phyloP scores from a whole-genome alignment of 768 basidiomycete species.

The Mycena epipterygia region DNA sequence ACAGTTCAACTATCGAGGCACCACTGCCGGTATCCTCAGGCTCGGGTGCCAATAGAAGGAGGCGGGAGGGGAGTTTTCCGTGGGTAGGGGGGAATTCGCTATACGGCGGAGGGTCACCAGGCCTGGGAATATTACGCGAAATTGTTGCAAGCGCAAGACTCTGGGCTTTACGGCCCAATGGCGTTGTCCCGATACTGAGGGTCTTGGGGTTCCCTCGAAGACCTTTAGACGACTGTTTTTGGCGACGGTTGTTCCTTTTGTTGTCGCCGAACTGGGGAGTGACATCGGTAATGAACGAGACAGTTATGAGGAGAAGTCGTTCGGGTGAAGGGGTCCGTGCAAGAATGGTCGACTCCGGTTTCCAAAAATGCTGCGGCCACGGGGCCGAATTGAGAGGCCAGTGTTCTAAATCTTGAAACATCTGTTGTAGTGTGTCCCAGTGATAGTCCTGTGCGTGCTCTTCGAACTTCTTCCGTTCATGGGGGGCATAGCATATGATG shows the following conservation, averaged over 20 bases:
- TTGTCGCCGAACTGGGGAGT: background rate
- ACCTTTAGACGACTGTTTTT: background rate
- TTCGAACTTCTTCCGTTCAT: conserved; percentile 14
- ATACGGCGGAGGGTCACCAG: background rate
- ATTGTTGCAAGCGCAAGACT: background rate
- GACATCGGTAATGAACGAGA: background rate
- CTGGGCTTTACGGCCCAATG: background rate
- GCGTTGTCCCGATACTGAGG: background rate
- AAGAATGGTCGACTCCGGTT: conserved; percentile 1
- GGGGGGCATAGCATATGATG: background rate
- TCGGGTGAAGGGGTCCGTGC: conserved; percentile 5
- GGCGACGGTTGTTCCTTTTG: background rate
- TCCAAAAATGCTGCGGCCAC: background rate
- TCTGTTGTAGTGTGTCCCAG: background rate
- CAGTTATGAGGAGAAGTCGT: background rate
- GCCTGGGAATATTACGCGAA: background rate
- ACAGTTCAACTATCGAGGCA: conserved; percentile 21
- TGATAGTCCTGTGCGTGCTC: conserved; percentile 1
- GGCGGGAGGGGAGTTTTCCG: background rate
- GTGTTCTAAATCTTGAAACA: background rate
- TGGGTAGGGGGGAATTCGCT: background rate
- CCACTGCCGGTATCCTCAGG: background rate
- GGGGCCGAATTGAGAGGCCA: background rate
- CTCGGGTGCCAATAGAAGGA: background rate
- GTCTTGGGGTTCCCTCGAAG: conserved; percentile 2